Evolutionary conservation across 2,329 filamentous ascomycete genomes (phyloP).

Genomic region (Dactylonectria macrodidyma): DNA sequence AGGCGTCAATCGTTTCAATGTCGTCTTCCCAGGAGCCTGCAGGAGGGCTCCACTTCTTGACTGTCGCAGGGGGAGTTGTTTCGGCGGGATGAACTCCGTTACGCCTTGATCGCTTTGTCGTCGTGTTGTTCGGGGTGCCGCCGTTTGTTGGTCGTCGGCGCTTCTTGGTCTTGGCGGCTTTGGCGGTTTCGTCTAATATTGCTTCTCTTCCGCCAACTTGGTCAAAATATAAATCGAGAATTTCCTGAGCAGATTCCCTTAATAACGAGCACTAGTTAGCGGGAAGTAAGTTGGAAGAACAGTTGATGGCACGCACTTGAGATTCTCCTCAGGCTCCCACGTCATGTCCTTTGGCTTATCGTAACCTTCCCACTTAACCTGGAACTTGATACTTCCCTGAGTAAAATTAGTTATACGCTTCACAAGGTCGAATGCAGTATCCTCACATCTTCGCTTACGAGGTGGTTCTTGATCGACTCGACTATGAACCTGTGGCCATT

Average conservation of each 20-base stretch:
- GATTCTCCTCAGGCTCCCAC: constrained; percentile 84
- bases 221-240: constrained; percentile 76
- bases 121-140: constrained; percentile 52
- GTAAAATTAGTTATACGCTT: constrained; percentile 14
- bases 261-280: constrained; percentile 17
- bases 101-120: constrained; percentile 61
- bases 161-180: constrained; percentile 69
- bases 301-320: constrained; percentile 44
- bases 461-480: constrained; percentile 79
- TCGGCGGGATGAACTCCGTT: constrained; percentile 66
- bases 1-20: constrained; percentile 79
- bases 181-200: constrained; percentile 66
- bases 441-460: constrained; percentile 69
- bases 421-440: not conserved
- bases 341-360: constrained; percentile 79
- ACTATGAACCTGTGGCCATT: constrained; percentile 74
- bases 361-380: constrained; percentile 88
- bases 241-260: constrained; percentile 71
- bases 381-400: constrained; percentile 70
- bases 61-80: constrained; percentile 63
- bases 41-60: constrained; percentile 75
- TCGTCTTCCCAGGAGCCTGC: constrained; percentile 84
- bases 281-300: not conserved
- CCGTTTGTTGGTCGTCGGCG: constrained; percentile 64
- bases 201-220: constrained; percentile 74